Percentiles rank a stretch among this genome's conserved stretches.
phyloP scores from a whole-genome alignment of 331 rosid species.

The Acacia concinna region DNA sequence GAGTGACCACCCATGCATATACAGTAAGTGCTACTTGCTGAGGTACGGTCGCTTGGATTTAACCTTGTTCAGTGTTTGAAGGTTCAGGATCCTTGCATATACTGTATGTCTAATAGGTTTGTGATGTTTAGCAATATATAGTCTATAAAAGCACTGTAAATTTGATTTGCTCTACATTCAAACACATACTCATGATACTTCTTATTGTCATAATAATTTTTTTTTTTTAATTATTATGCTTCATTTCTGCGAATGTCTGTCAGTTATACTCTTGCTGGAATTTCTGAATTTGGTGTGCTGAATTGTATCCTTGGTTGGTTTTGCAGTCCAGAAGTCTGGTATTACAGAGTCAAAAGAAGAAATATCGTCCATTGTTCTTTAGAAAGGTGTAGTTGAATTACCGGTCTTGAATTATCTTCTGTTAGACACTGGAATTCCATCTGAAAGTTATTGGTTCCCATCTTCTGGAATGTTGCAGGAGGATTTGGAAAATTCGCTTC shows the following conservation, averaged over 20 bases:
- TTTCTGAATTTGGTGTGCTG: constrained; percentile 22
- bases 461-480: constrained; percentile 52
- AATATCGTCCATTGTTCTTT: constrained; percentile 90
- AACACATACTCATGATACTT: constrained; percentile 1
- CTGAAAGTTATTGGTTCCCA: constrained; percentile 4
- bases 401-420: constrained; percentile 15
- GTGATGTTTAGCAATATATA: constrained; percentile 1
- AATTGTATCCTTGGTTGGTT: constrained; percentile 30
- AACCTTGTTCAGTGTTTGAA: background rate
- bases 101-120: background rate
- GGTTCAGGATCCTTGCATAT: background rate
- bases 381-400: constrained; percentile 61
- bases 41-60: background rate
- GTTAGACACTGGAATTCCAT: constrained; percentile 21
- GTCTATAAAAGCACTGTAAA: background rate
- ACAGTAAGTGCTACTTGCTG: background rate
- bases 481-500: constrained; percentile 78
- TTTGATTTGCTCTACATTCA: background rate
- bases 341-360: constrained; percentile 69
- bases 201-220: constrained; percentile 11
- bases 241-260: constrained; percentile 8
- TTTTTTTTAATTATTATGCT: constrained; percentile 21
- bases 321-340: constrained; percentile 81
- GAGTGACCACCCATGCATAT: background rate
- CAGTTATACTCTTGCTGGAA: constrained; percentile 8